Percentiles rank a stretch among this genome's conserved stretches.
These are phyloP conservation scores for Thalassiosira mediterranea DNA, from an alignment of 352 stramenopile genomes.

Conservation along the genomic window DNA sequence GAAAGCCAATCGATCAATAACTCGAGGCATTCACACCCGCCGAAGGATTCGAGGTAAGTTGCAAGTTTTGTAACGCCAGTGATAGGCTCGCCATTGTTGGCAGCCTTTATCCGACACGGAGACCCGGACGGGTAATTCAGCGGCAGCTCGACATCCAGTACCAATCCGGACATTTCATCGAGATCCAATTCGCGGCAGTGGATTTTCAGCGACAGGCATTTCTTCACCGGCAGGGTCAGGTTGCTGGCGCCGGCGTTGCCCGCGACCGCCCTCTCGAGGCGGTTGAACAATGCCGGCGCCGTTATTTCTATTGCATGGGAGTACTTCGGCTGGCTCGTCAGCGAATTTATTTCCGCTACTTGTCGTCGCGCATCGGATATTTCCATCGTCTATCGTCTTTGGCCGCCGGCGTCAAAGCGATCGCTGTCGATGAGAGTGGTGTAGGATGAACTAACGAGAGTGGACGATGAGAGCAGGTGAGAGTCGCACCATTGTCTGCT, in stretches of 20 bases:
- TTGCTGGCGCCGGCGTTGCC: not conserved
- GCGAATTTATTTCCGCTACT: not conserved
- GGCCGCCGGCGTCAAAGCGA: too few species aligned
- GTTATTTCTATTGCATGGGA: slow-evolving; percentile 3
- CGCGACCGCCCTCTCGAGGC: slow-evolving; percentile 3
- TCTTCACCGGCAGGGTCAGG: slow-evolving; percentile 2
- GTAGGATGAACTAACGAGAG: too few species aligned
- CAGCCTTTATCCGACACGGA: not conserved
- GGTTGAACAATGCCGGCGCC: not conserved
- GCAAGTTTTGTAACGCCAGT: not conserved
- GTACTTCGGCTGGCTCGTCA: not conserved
- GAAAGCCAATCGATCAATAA: slow-evolving; percentile 2
- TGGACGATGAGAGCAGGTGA: too few species aligned
- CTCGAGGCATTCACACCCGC: slow-evolving; percentile 4
- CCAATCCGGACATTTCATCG: not conserved
- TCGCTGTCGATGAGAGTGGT: too few species aligned
- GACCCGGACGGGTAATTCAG: slow-evolving; percentile 1
- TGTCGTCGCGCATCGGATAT: slow-evolving; percentile 9
- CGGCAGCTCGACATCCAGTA: slow-evolving; percentile 1
- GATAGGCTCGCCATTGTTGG: not conserved
- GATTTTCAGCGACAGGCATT: slow-evolving; percentile 1
- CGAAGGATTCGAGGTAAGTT: not conserved
- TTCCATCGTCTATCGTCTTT: too few species aligned
- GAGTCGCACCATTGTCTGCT: too few species aligned
- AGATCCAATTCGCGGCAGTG: slow-evolving; percentile 4